Conservation (phyloP, 2,329 filamentous ascomycete genomes). For the Aotearoamyces nothofagi region DNA sequence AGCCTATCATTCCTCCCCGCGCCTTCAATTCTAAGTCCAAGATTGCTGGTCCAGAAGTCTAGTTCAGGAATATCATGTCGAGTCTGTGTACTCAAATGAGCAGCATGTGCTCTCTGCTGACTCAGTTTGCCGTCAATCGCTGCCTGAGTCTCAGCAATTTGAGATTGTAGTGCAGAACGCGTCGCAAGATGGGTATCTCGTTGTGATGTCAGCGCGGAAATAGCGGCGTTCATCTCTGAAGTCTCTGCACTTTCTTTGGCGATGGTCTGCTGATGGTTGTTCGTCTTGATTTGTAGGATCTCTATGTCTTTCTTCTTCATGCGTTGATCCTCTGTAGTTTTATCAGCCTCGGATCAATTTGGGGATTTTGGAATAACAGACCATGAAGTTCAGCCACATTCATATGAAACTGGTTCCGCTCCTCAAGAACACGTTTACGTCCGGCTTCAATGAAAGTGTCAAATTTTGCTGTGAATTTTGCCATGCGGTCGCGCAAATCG, state of each 20-base stretch:
- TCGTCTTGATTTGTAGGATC: slow-evolving; percentile 58
- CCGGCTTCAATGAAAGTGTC: slow-evolving; percentile 90
- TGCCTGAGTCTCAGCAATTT: slow-evolving; percentile 52
- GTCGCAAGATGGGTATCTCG: slow-evolving; percentile 42
- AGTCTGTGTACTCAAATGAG: slow-evolving; percentile 67
- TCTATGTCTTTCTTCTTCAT: slow-evolving; percentile 82
- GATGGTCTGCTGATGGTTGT: slow-evolving; percentile 57
- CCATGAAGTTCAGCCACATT: slow-evolving; percentile 83
- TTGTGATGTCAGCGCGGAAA: slow-evolving; percentile 40
- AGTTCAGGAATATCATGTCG: slow-evolving; percentile 86
- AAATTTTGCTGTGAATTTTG: slow-evolving; percentile 77
- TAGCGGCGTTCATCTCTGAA: slow-evolving; percentile 54
- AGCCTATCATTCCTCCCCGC: slow-evolving; percentile 71
- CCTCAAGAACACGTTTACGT: slow-evolving; percentile 76
- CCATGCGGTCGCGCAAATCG: slow-evolving; percentile 88
- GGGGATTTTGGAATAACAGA: no score
- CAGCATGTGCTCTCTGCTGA: slow-evolving; percentile 57
- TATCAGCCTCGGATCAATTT: no score
- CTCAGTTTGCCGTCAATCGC: slow-evolving; percentile 55
- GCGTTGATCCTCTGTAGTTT: slow-evolving; percentile 66
- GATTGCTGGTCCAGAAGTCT: slow-evolving; percentile 86
- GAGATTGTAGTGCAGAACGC: slow-evolving; percentile 40
- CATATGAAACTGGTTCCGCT: slow-evolving; percentile 86
- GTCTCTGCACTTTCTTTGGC: slow-evolving; percentile 64
- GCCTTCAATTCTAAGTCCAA: slow-evolving; percentile 82